Conservation (phyloP, 805 yeast species). For the Saccharomycopsis amapae region DNA sequence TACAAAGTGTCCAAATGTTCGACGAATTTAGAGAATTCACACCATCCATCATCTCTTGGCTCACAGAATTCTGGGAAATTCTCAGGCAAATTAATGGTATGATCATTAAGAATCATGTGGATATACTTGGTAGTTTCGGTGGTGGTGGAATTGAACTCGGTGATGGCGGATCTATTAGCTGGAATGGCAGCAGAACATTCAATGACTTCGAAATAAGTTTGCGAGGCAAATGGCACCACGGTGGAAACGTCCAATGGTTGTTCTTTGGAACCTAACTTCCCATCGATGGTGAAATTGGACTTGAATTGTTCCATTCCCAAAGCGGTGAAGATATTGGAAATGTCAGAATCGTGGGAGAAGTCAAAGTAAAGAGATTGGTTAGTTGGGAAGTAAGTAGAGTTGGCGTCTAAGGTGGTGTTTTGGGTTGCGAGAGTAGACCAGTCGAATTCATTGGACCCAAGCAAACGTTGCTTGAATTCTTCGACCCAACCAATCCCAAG, state of each 20-base stretch:
- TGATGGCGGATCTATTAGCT: conserved; percentile 16
- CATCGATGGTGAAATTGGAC: conserved; percentile 6
- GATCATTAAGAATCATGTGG: conserved; percentile 22
- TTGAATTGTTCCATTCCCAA: conserved; percentile 39
- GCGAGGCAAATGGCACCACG: conserved; percentile 23
- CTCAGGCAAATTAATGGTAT: conserved; percentile 19
- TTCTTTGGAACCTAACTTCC: conserved; percentile 4
- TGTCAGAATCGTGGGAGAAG: conserved; percentile 70
- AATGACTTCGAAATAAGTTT: conserved; percentile 21
- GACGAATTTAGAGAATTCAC: conserved; percentile 21
- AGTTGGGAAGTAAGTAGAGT: conserved; percentile 30
- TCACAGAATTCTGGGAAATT: conserved; percentile 22
- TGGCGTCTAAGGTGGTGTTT: conserved; percentile 34
- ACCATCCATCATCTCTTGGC: conserved; percentile 24
- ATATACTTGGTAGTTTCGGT: conserved; percentile 15
- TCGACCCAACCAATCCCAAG: conserved; percentile 54
- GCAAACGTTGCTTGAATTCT: conserved; percentile 35
- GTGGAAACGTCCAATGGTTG: conserved; percentile 15
- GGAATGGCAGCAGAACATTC: conserved; percentile 23
- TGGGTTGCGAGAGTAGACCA: conserved; percentile 27
- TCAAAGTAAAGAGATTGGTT: conserved; percentile 54
- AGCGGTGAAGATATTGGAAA: conserved; percentile 56
- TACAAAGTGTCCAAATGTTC: conserved; percentile 22
- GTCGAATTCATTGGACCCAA: conserved; percentile 43
- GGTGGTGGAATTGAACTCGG: background rate